Conservation (phyloP, 192 early-diverging fungal genomes). For the Coemansia aciculifera region DNA sequence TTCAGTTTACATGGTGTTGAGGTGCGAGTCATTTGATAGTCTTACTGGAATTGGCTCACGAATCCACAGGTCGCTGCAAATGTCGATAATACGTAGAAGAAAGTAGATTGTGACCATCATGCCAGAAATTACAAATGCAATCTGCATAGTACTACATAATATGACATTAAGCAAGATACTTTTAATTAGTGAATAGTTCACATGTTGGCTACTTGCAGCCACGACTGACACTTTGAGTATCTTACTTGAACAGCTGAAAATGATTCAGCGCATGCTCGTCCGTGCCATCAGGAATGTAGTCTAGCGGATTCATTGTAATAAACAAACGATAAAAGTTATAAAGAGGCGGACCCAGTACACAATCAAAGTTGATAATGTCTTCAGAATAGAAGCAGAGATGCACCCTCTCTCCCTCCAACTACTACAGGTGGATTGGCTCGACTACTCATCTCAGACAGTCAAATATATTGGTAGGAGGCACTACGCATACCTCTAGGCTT, state of each 20-base stretch:
- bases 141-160: constrained; percentile 47
- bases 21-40: background rate
- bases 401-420: background rate
- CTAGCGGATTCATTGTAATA: constrained; percentile 16
- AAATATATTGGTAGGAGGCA: background rate
- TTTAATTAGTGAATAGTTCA: background rate
- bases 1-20: background rate
- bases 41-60: constrained; percentile 41
- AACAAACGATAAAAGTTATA: background rate
- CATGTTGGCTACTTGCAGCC: no score
- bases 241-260: constrained; percentile 47
- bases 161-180: background rate
- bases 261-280: constrained; percentile 21
- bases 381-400: background rate
- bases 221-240: no score
- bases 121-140: constrained; percentile 29
- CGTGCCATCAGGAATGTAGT: constrained; percentile 29
- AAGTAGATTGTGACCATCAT: constrained; percentile 34
- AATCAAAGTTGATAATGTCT: background rate
- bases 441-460: background rate
- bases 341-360: background rate
- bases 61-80: constrained; percentile 42
- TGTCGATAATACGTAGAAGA: constrained; percentile 34
- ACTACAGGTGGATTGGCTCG: background rate
- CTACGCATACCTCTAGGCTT: background rate